Percentiles rank a stretch among this genome's conserved stretches.
phyloP scores from a whole-genome alignment of 1,284 basidiomycete genomes.

The Rhodotorula mucilaginosa region DNA sequence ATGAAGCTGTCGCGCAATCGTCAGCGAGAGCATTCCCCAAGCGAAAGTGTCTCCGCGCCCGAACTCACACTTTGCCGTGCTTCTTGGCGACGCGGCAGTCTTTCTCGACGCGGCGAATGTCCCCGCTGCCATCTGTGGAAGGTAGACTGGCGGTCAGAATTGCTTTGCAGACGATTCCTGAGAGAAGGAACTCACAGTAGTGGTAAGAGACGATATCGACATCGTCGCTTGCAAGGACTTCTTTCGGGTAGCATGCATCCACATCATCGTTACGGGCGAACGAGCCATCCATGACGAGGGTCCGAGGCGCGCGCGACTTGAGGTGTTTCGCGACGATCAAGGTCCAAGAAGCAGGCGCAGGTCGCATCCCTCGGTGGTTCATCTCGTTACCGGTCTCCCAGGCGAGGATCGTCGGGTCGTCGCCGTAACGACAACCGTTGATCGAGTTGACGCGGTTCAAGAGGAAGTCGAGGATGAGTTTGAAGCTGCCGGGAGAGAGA shows the following conservation, averaged over 20 bases:
- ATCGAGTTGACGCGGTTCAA: conserved; percentile 46
- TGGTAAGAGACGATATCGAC: conserved; percentile 45
- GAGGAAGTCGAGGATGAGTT: conserved; percentile 44
- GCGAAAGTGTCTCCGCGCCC: too few relatives aligned
- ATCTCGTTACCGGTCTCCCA: conserved; percentile 47
- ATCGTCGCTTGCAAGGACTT: conserved; percentile 40
- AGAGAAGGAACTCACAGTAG: conserved; percentile 26
- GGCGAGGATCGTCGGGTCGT: conserved; percentile 46
- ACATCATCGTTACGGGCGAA: conserved; percentile 44
- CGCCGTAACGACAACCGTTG: conserved; percentile 44
- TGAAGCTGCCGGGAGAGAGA: conserved; percentile 18
- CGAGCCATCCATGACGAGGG: conserved; percentile 47
- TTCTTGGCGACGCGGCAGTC: conserved; percentile 40
- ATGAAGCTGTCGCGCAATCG: conserved; percentile 35
- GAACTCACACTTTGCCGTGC: conserved; percentile 42
- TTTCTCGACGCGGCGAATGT: conserved; percentile 41
- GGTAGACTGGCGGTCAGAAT: too few relatives aligned
- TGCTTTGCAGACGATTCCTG: too few relatives aligned
- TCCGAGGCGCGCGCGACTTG: conserved; percentile 44
- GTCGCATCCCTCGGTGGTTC: conserved; percentile 41
- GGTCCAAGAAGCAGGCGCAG: conserved; percentile 44
- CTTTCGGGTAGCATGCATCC: conserved; percentile 39
- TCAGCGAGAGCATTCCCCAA: neutral
- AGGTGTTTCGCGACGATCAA: conserved; percentile 43
- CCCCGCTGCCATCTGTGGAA: conserved; percentile 39